These are phyloP conservation scores for Achlya hypogyna DNA, from an alignment of 352 stramenopile genomes.

Conservation along the genomic window DNA sequence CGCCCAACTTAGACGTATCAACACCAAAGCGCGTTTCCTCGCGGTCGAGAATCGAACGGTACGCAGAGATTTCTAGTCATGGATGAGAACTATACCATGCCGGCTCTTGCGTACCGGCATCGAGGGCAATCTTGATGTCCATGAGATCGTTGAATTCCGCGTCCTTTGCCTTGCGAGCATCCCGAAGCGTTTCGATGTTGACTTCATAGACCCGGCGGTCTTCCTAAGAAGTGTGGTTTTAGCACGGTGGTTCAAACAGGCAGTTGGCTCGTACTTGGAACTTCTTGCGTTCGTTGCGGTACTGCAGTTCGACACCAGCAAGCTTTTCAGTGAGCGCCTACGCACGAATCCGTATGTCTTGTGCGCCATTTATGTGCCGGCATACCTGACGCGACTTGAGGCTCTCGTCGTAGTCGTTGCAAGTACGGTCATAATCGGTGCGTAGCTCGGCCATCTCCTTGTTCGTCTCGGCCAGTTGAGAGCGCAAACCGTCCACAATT, in stretches of 20 bases:
- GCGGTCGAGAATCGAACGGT: conserved; percentile 71
- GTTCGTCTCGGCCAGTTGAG: conserved; percentile 51
- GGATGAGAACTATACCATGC: not conserved
- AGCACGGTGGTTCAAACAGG: not conserved
- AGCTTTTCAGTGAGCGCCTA: conserved; percentile 64
- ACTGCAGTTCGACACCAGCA: conserved; percentile 65
- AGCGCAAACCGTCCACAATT: conserved; percentile 40
- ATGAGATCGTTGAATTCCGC: conserved; percentile 81
- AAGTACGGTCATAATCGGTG: conserved; percentile 62
- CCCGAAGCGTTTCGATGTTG: conserved; percentile 55
- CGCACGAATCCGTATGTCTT: not conserved
- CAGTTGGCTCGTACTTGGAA: conserved; percentile 29
- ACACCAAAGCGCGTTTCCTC: conserved; percentile 60
- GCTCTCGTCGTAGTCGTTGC: conserved; percentile 73
- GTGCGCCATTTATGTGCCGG: not conserved
- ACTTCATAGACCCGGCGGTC: conserved; percentile 66
- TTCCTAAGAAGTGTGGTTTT: conserved; percentile 22
- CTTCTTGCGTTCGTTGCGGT: conserved; percentile 60
- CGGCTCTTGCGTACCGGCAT: conserved; percentile 23
- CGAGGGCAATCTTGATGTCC: conserved; percentile 64
- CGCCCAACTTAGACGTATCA: not conserved
- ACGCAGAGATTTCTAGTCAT: conserved; percentile 65
- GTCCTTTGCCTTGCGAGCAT: conserved; percentile 63
- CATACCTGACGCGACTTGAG: conserved; percentile 51
- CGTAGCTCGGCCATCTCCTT: conserved; percentile 58